phyloP scores from a whole-genome alignment of 495 filamentous ascomycete genomes.

The Aspergillus egyptiacus region DNA sequence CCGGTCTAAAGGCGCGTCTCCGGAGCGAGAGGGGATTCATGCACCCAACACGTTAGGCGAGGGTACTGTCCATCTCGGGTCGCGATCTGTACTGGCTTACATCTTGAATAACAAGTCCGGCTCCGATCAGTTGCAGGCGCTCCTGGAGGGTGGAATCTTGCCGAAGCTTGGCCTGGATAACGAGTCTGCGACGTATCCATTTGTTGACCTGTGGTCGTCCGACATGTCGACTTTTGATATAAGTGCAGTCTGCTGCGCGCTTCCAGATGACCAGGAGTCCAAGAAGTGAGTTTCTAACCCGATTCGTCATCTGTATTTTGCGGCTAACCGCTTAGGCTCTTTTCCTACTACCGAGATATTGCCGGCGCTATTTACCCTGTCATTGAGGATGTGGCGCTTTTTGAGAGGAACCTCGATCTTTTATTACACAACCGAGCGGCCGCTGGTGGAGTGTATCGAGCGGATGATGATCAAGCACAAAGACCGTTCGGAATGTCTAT shows the following conservation, averaged over 20 bases:
- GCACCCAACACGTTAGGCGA: conserved; percentile 49
- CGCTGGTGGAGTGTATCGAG: conserved; percentile 38
- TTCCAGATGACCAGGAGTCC: conserved; percentile 60
- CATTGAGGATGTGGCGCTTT: conserved; percentile 62
- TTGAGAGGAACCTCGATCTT: conserved; percentile 63
- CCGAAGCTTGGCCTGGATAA: conserved; percentile 79
- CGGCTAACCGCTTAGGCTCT: conserved; percentile 45
- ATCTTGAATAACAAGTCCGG: conserved; percentile 57
- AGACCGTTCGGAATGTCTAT: conserved; percentile 55
- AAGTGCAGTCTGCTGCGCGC: conserved; percentile 62
- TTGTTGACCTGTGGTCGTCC: conserved; percentile 57
- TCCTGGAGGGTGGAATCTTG: conserved; percentile 70
- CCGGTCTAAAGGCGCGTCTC: conserved; percentile 36
- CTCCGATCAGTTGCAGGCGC: conserved; percentile 56
- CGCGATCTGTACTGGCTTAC: conserved; percentile 53
- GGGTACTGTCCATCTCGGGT: conserved; percentile 53
- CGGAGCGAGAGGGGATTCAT: conserved; percentile 50
- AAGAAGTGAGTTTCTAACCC: conserved; percentile 48
- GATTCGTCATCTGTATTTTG: background rate
- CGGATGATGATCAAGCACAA: conserved; percentile 31
- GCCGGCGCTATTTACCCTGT: conserved; percentile 80
- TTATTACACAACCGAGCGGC: conserved; percentile 59
- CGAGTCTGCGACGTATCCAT: conserved; percentile 73
- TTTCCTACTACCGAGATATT: conserved; percentile 71
- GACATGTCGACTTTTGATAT: conserved; percentile 67